These are phyloP conservation scores for Cucumis melo DNA, from an alignment of 306 rosid species.

Conservation along the genomic window DNA sequence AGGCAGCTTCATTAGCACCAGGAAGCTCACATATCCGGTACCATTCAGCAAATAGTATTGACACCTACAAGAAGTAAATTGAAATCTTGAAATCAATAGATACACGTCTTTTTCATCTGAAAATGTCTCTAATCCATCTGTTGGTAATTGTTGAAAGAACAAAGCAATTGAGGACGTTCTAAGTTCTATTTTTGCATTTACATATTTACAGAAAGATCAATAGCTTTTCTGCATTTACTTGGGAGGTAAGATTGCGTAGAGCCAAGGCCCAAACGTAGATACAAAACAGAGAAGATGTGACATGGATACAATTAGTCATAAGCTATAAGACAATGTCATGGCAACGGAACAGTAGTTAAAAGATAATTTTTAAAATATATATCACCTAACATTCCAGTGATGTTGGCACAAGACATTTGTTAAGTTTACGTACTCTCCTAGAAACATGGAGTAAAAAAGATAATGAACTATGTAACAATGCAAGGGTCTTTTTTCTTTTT, in stretches of 20 bases:
- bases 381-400: neutral
- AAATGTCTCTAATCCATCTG: neutral
- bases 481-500: neutral
- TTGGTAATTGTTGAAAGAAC: too few relatives aligned
- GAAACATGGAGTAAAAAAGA: neutral
- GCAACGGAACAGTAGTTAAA: neutral
- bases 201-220: neutral
- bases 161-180: too few relatives aligned
- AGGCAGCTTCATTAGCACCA: constrained; percentile 53
- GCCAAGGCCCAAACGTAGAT: neutral
- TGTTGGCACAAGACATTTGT: neutral
- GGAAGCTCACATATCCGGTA: constrained; percentile 79
- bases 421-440: neutral
- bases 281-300: neutral
- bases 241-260: neutral
- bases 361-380: neutral
- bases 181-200: too few relatives aligned
- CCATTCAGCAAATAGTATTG: constrained; percentile 71
- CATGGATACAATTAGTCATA: neutral
- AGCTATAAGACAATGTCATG: neutral
- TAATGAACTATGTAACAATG: neutral
- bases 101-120: neutral
- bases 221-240: neutral
- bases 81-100: neutral
- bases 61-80: constrained; percentile 36